phyloP scores from a whole-genome alignment of 345 rosid species.

The Euphorbia peplus region DNA sequence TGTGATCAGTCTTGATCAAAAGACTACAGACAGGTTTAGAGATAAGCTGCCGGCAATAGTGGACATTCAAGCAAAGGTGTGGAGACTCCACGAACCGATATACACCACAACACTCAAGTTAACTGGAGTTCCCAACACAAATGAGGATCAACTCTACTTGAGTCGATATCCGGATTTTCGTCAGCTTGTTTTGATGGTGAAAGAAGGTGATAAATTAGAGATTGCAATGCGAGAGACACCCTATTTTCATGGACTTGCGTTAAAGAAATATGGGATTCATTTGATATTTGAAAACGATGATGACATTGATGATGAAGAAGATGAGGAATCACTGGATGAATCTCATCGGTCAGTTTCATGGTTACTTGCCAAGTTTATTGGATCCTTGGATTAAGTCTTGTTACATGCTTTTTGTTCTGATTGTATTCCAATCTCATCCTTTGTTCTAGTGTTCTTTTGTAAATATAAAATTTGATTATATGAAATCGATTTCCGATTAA shows the following conservation, averaged over 20 bases:
- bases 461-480: too few species aligned
- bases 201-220: slow-evolving; percentile 38
- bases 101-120: slow-evolving; percentile 26
- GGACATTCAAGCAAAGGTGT: slow-evolving; percentile 42
- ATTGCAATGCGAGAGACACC: slow-evolving; percentile 26
- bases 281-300: slow-evolving; percentile 46
- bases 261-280: slow-evolving; percentile 44
- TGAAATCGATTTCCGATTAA: too few species aligned
- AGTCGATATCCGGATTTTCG: slow-evolving; percentile 34
- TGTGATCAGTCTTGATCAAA: slow-evolving; percentile 40
- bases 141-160: slow-evolving; percentile 49
- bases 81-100: neutral
- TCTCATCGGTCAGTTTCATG: slow-evolving; percentile 32
- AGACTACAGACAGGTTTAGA: slow-evolving; percentile 26
- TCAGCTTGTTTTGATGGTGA: slow-evolving; percentile 35
- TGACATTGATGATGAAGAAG: slow-evolving; percentile 41
- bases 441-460: too few species aligned
- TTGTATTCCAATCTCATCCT: too few species aligned
- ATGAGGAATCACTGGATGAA: slow-evolving; percentile 38
- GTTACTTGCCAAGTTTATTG: slow-evolving; percentile 2
- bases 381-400: neutral
- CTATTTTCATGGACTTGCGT: slow-evolving; percentile 23
- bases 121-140: slow-evolving; percentile 44
- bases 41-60: slow-evolving; percentile 30
- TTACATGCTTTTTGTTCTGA: too few species aligned